phyloP scores from a whole-genome alignment of 371 early-diverging fungal genomes.

The Mucor indicus region DNA sequence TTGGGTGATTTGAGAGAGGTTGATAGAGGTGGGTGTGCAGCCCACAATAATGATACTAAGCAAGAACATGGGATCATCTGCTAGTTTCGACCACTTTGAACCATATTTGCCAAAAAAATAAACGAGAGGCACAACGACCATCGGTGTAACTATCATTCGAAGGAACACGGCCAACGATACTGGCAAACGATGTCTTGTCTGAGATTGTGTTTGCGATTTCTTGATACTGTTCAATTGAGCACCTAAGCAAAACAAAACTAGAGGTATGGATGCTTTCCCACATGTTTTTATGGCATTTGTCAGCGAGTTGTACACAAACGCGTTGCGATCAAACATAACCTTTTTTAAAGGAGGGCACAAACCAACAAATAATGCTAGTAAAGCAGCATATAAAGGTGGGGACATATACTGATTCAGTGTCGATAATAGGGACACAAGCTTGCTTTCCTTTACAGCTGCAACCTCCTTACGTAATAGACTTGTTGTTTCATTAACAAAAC shows the following conservation, averaged over 20 bases:
- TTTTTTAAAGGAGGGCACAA: conserved; percentile 46
- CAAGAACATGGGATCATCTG: conserved; percentile 50
- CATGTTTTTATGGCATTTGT: conserved; percentile 63
- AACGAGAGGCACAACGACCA: conserved; percentile 45
- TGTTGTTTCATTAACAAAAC: conserved; percentile 7
- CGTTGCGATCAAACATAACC: conserved; percentile 48
- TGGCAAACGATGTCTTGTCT: conserved; percentile 16
- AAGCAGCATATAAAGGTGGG: conserved; percentile 63
- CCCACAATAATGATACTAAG: conserved; percentile 51
- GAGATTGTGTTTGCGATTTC: conserved; percentile 12
- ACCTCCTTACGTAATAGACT: conserved; percentile 4
- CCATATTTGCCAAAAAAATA: conserved; percentile 32
- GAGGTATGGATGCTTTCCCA: conserved; percentile 66
- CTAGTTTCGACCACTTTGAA: conserved; percentile 24
- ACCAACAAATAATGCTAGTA: conserved; percentile 56
- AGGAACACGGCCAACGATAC: conserved; percentile 30
- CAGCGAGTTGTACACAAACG: conserved; percentile 54
- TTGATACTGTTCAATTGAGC: conserved; percentile 56
- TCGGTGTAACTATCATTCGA: conserved; percentile 43
- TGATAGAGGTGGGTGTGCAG: conserved; percentile 58
- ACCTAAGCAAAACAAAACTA: conserved; percentile 68
- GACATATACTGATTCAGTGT: too few relatives aligned
- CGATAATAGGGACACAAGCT: too few relatives aligned
- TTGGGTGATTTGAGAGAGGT: conserved; percentile 53
- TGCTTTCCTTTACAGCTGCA: too few relatives aligned